These are phyloP conservation scores for Ophiostoma novo-ulmi DNA, from an alignment of 2,329 filamentous ascomycete species.

Conservation along the genomic window DNA sequence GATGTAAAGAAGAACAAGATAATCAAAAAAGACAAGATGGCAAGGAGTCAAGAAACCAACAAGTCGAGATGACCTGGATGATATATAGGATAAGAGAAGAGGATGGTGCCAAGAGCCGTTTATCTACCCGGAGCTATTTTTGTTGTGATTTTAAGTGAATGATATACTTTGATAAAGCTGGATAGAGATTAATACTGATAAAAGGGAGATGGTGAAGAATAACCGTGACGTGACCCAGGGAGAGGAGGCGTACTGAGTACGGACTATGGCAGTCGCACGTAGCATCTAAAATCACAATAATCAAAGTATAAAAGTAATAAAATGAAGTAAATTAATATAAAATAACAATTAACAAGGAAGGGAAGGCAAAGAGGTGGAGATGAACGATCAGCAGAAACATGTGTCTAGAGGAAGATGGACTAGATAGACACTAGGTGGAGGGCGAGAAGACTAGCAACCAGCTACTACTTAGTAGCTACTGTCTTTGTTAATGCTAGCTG, in stretches of 20 bases:
- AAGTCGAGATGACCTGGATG: background rate
- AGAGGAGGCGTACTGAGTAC: background rate
- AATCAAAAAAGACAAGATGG: background rate
- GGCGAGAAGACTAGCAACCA: background rate
- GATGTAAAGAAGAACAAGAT: background rate
- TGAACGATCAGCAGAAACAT: slow-evolving; percentile 7
- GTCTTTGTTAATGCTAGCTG: background rate
- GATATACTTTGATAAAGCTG: background rate
- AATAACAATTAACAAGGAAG: background rate
- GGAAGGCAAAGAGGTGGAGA: slow-evolving; percentile 7
- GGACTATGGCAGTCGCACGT: background rate
- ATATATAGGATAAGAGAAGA: background rate
- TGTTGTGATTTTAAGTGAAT: slow-evolving; percentile 1
- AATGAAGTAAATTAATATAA: background rate
- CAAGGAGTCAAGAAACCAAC: background rate
- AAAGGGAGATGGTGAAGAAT: background rate
- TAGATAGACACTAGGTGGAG: background rate
- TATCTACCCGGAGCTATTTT: background rate
- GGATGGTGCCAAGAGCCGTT: background rate
- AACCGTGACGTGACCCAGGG: slow-evolving; percentile 9
- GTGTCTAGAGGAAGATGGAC: background rate
- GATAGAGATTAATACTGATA: background rate
- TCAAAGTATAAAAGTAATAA: background rate
- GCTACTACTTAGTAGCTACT: background rate
- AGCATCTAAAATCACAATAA: background rate